A percentile compares a stretch with the other conserved stretches of the same genome.
These are phyloP conservation scores for Stephanocyclus meneghinianus DNA, from an alignment of 352 stramenopile genomes.

Conservation along the genomic window DNA sequence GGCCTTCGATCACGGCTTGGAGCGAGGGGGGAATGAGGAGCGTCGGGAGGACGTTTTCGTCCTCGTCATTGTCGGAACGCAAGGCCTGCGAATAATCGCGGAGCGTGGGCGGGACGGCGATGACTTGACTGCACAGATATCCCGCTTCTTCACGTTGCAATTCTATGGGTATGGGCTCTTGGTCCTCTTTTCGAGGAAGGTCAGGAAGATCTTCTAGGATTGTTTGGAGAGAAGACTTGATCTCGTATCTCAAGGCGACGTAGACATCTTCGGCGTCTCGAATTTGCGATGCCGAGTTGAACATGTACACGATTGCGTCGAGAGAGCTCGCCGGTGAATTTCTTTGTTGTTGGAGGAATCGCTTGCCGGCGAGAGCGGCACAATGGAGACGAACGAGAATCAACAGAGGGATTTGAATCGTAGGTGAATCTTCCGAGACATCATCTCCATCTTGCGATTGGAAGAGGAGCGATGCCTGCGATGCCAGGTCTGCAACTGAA, in stretches of 20 bases:
- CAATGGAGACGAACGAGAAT: constrained; percentile 29
- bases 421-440: constrained; percentile 46
- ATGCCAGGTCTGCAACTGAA: not conserved
- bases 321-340: not conserved
- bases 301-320: too few species aligned
- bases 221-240: constrained; percentile 14
- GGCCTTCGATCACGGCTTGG: constrained; percentile 1
- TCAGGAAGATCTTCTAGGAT: not conserved
- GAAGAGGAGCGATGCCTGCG: not conserved
- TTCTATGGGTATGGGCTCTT: constrained; percentile 11
- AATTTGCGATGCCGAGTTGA: too few species aligned
- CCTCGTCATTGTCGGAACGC: not conserved
- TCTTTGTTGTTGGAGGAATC: constrained; percentile 7
- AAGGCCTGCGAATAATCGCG: not conserved
- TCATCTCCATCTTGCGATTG: constrained; percentile 20
- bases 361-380: constrained; percentile 23
- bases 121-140: constrained; percentile 61
- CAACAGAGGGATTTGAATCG: constrained; percentile 30
- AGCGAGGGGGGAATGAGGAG: constrained; percentile 25
- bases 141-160: constrained; percentile 62
- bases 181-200: not conserved
- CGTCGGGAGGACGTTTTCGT: not conserved
- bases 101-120: constrained; percentile 32
- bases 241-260: constrained; percentile 21
- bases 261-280: constrained; percentile 31